Evolutionary conservation across 495 filamentous ascomycete genomes (phyloP), one percentile per base, ranked within the genome.

Genomic region (Monascus purpureus): DNA sequence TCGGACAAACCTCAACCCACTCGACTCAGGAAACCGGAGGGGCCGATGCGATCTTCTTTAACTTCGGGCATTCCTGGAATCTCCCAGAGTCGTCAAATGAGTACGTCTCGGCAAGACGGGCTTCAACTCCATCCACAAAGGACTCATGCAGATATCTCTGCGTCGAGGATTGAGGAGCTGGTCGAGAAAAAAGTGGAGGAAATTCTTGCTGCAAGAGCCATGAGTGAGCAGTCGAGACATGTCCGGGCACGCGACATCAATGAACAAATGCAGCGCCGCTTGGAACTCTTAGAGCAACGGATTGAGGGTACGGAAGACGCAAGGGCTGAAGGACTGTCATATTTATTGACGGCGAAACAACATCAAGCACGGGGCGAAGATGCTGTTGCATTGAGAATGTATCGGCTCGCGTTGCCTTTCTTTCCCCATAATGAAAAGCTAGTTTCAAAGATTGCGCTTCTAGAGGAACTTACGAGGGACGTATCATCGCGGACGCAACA

Each of bases 161-260:
- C 80, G 16, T 75, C 70, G n/a, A 74, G 69, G 34, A 87, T 93
- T 24, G 87, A 94, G 44, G 83, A 86, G 27, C 74, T 95, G 53
- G 82, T 97, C 5, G 80, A 90, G 48, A 79, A 75, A 46, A 93
- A 93, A 40, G 82, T 97, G 0, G 77, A 78, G 27, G 87, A 93
- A 48, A 82, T 90, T 19, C 59, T 96, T 1, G 84, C 86, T 1
- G 70, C 77, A 6, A 72, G 78, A 16, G 61, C 65, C 8, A 42
- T 67, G 17, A 64, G 62, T 42, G 63, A 67, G 16, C 49, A 65
- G 31, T 59, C 65, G 2, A 43, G 59, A 8, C 48, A 61, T 18
- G 63, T 66, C 2, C 65, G 67, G 12, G 64, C 70, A 7, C 59
- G 53, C 4, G 68, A 72, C 14, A 65, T 87, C 12, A 80, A 71